These are phyloP conservation scores for Podospora pseudoanserina DNA, from an alignment of 495 filamentous ascomycete genomes.

Conservation along the genomic window DNA sequence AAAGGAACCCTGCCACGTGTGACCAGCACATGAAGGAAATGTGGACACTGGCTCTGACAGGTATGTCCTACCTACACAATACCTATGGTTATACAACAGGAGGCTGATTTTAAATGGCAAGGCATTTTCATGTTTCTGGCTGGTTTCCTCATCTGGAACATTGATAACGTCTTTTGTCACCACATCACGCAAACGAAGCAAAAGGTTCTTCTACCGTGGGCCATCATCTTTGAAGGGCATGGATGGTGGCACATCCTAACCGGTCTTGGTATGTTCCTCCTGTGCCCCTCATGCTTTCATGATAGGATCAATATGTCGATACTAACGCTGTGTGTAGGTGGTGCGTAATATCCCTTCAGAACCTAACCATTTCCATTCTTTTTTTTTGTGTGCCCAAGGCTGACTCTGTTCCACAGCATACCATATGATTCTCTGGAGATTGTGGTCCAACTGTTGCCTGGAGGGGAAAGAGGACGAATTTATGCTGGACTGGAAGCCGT, in stretches of 20 bases:
- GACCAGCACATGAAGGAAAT: conserved; percentile 74
- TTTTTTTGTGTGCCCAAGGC: conserved; percentile 5
- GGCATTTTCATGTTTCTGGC: conserved; percentile 73
- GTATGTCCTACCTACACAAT: conserved; percentile 27
- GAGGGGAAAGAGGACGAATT: conserved; percentile 75
- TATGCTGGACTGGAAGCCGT: conserved; percentile 65
- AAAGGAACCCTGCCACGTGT: conserved; percentile 50
- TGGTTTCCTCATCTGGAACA: conserved; percentile 81
- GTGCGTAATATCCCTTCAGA: background rate
- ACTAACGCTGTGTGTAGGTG: conserved; percentile 8
- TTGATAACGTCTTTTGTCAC: conserved; percentile 80
- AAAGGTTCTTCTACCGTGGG: conserved; percentile 80
- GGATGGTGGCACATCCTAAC: conserved; percentile 85
- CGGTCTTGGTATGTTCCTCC: conserved; percentile 22
- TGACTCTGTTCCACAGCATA: conserved; percentile 59
- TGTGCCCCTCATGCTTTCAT: background rate
- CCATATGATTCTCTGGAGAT: conserved; percentile 79
- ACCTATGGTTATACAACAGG: background rate
- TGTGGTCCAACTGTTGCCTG: conserved; percentile 79
- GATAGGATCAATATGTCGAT: background rate
- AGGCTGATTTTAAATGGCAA: conserved; percentile 9
- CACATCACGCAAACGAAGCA: conserved; percentile 68
- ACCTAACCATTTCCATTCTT: background rate
- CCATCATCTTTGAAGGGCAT: conserved; percentile 84
- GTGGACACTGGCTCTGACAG: conserved; percentile 50